Percentiles rank a stretch among this genome's conserved stretches.
phyloP scores from a whole-genome alignment of 108 stramenopile genomes.

The Schizochytrium sp. region DNA sequence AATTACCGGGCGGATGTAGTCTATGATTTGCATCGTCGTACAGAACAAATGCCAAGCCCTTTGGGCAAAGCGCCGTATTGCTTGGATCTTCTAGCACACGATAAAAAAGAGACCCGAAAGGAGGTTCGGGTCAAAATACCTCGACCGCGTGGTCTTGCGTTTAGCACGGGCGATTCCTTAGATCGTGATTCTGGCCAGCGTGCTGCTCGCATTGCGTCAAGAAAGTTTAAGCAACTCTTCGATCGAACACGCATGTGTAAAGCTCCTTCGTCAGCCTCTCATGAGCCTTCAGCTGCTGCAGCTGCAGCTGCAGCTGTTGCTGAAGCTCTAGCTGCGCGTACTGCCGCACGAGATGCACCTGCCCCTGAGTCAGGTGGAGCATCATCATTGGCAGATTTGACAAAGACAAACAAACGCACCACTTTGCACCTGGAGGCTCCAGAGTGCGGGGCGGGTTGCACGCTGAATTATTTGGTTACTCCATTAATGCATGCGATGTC shows the following conservation, averaged over 20 bases:
- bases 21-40: neutral
- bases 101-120: neutral
- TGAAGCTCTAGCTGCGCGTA: no score
- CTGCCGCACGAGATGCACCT: no score
- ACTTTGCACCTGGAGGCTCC: neutral
- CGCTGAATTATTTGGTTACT: neutral
- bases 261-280: no score
- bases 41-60: neutral
- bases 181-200: no score
- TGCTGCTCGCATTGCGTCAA: no score
- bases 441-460: constrained; percentile 9
- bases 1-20: neutral
- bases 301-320: no score
- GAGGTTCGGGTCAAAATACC: neutral
- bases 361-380: no score
- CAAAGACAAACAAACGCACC: neutral
- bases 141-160: neutral
- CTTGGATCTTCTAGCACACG: neutral
- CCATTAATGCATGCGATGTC: constrained; percentile 18
- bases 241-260: no score
- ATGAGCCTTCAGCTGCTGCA: no score
- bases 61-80: constrained; percentile 11
- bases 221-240: no score
- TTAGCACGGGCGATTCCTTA: no score
- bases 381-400: no score